Conservation (phyloP, 306 rosid genomes). For the Cucumis cinereus region DNA sequence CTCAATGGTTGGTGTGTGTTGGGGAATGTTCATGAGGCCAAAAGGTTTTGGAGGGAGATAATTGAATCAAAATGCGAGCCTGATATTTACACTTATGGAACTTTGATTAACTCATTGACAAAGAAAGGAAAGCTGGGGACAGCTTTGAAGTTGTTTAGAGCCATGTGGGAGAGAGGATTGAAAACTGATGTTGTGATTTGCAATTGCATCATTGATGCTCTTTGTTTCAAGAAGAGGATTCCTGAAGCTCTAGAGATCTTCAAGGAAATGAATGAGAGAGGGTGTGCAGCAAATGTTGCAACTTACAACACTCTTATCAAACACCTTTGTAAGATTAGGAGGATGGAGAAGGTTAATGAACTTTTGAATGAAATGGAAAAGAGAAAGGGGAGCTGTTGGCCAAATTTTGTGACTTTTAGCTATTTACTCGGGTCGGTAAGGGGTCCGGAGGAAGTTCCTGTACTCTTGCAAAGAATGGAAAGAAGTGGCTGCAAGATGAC, state of each 20-base stretch:
- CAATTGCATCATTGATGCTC: conserved; percentile 60
- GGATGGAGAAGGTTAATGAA: conserved; percentile 53
- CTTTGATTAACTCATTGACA: conserved; percentile 57
- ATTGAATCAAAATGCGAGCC: conserved; percentile 46
- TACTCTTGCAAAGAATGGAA: conserved; percentile 43
- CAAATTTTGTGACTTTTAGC: conserved; percentile 40
- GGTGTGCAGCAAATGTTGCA: conserved; percentile 38
- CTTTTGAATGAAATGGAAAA: conserved; percentile 52
- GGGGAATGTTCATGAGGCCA: conserved; percentile 56
- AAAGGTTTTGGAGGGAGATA: conserved; percentile 64
- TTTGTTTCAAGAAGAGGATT: conserved; percentile 82
- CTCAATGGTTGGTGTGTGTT: conserved; percentile 78
- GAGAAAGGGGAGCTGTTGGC: conserved; percentile 37
- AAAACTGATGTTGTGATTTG: conserved; percentile 53
- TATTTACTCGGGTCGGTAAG: conserved; percentile 45
- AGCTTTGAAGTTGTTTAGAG: conserved; percentile 41
- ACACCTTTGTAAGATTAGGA: conserved; percentile 43
- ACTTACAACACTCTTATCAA: conserved; percentile 64
- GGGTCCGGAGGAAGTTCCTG: conserved; percentile 39
- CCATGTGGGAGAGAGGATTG: conserved; percentile 52
- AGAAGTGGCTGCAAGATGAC: conserved; percentile 40
- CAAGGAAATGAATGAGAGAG: conserved; percentile 34
- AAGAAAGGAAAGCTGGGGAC: conserved; percentile 64
- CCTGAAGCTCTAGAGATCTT: conserved; percentile 57
- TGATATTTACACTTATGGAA: conserved; percentile 46